These are phyloP conservation scores for Trichoderma pleuroti DNA, from an alignment of 2,329 filamentous ascomycete species.

Conservation along the genomic window DNA sequence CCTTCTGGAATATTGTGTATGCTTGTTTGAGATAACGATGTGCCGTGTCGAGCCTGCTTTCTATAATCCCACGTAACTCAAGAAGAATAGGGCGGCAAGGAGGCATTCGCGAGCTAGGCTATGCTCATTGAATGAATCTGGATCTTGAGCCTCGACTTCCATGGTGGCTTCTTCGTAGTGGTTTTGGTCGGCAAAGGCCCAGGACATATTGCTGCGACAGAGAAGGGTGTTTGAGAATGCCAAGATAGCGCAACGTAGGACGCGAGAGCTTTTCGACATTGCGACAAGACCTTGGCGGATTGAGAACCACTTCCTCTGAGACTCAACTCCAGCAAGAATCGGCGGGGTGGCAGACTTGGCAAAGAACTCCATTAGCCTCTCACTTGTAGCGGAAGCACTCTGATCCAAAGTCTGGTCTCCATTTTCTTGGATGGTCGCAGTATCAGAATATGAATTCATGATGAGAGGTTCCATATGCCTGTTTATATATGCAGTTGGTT, in stretches of 20 bases:
- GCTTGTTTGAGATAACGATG: slow-evolving; percentile 49
- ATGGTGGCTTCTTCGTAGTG: slow-evolving; percentile 37
- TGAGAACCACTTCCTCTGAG: slow-evolving; percentile 48
- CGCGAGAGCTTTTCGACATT: slow-evolving; percentile 45
- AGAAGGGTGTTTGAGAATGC: slow-evolving; percentile 49
- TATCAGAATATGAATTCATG: neutral
- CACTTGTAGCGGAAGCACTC: neutral
- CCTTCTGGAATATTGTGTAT: slow-evolving; percentile 44
- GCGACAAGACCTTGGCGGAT: slow-evolving; percentile 47
- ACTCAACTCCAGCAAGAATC: slow-evolving; percentile 52
- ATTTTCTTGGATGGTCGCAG: neutral
- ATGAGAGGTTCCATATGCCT: neutral
- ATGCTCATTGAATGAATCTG: slow-evolving; percentile 27
- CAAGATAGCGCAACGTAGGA: slow-evolving; percentile 48
- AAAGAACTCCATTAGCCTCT: slow-evolving; percentile 46
- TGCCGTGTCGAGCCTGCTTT: slow-evolving; percentile 42
- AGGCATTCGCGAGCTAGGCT: slow-evolving; percentile 39
- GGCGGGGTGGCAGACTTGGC: slow-evolving; percentile 47
- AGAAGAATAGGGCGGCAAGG: slow-evolving; percentile 50
- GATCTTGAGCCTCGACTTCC: slow-evolving; percentile 31
- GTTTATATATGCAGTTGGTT: neutral
- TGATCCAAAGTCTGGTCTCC: neutral
- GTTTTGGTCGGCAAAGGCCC: slow-evolving; percentile 33
- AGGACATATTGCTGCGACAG: slow-evolving; percentile 33
- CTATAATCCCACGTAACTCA: slow-evolving; percentile 52